Percentiles rank a stretch among this genome's conserved stretches.
Evolutionary conservation across 1,284 basidiomycete species (phyloP).

Genomic region (Puccinia novopanici): DNA sequence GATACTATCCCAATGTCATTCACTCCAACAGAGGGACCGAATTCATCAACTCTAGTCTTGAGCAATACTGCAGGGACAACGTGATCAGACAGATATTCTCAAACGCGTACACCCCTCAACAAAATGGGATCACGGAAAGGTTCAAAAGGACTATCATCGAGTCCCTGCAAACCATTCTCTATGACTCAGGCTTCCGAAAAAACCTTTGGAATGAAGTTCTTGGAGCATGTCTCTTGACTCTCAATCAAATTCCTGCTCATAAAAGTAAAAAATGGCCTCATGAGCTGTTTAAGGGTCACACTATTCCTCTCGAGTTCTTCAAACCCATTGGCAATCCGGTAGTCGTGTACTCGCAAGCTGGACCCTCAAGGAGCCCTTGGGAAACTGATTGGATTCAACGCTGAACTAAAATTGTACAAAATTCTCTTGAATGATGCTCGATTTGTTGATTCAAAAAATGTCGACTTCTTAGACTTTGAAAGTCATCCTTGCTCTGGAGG

Average conservation of each 20-base stretch:
- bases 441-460: background rate
- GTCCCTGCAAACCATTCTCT: background rate
- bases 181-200: background rate
- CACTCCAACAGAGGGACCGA: conserved; percentile 11
- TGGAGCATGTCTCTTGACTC: background rate
- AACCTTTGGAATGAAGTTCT: conserved; percentile 8
- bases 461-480: background rate
- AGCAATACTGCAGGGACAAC: background rate
- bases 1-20: conserved; percentile 4
- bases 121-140: background rate
- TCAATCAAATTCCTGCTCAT: conserved; percentile 3
- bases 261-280: conserved; percentile 15
- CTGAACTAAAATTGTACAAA: background rate
- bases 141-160: conserved; percentile 18
- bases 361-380: background rate
- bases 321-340: conserved; percentile 25
- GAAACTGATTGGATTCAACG: conserved; percentile 6
- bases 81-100: background rate
- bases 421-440: background rate
- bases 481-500: too few species aligned
- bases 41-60: background rate
- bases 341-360: background rate
- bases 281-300: background rate
- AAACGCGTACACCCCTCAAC: conserved; percentile 24
- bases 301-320: background rate